These are phyloP conservation scores for Salvia splendens DNA, from an alignment of 257 asterid species.

Conservation along the genomic window DNA sequence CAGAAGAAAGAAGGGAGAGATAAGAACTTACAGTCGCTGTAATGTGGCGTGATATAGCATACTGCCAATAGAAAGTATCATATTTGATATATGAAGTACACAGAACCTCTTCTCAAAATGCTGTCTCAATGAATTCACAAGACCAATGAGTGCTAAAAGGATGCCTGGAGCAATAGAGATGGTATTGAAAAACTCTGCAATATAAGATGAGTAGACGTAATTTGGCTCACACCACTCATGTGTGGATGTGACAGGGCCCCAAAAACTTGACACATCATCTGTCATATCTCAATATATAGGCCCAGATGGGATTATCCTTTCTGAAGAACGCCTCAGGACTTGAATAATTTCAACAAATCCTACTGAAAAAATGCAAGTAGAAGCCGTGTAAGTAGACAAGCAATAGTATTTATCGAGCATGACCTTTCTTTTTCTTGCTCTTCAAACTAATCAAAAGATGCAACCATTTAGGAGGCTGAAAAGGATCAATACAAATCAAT, in stretches of 20 bases:
- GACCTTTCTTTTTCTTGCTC: background rate
- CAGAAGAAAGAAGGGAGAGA: conserved; percentile 1
- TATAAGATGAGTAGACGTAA: conserved; percentile 79
- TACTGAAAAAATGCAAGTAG: conserved; percentile 4
- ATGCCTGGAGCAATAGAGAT: conserved; percentile 78
- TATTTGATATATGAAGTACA: conserved; percentile 84
- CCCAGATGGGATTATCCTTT: conserved; percentile 6
- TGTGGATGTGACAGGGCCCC: conserved; percentile 96
- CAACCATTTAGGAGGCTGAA: background rate
- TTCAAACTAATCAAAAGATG: conserved; percentile 1
- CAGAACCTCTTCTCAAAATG: conserved; percentile 93
- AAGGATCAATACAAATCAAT: background rate
- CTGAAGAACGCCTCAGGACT: conserved; percentile 19
- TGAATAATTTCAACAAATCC: conserved; percentile 26
- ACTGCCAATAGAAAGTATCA: conserved; percentile 91
- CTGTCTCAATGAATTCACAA: conserved; percentile 73
- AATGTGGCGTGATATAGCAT: conserved; percentile 83
- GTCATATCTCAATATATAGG: conserved; percentile 54
- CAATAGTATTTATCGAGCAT: background rate
- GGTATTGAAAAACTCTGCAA: conserved; percentile 93
- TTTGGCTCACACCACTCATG: conserved; percentile 98
- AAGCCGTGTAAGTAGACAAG: background rate
- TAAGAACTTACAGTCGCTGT: conserved; percentile 75
- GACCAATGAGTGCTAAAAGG: conserved; percentile 80
- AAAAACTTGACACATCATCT: conserved; percentile 59